Base-by-base conservation (phyloP, 139 green algal genomes). In the Haematococcus lacustris region DNA sequence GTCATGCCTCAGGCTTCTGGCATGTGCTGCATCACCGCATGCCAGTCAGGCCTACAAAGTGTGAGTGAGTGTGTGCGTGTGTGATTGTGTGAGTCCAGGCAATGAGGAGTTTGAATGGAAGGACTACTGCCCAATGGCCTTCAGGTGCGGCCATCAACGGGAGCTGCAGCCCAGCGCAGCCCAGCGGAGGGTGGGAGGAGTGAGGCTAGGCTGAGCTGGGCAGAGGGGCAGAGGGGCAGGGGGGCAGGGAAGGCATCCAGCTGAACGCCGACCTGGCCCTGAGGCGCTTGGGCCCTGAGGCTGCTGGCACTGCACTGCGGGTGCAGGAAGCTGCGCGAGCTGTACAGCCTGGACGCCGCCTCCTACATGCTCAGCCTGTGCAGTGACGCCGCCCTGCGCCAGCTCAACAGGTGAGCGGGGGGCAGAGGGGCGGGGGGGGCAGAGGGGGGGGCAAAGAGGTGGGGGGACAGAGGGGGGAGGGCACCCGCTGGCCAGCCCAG, bases 101-200 rank as follows among this genome's bases (percentile, higher is more conserved):
- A n/a, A 61, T 26, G 81, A 79, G 38, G 81, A 91, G 62, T 98
- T 98, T 76, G 88, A 88, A 68, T 98, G 92, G 91, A 97, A 97
- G 80, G 91, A 97, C 76, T 98, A 97, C 77, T 84, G 82, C 38
- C 92, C 94, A 0, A 70, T 74, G 65, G 88, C 89, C 9, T 98
- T 98, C 70, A 78, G 70, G 68, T 75, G 73, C 51, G 73, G 59
- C 3, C 21, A 59, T 43, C 64, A 53, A 53, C 21, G 6, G 33
- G 50, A 51, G 39, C 40, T 73, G 47, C 65, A 41, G 17, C 39
- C 25, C 25, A 38, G 17, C 9, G 9, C 57, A 65, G 9, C 6
- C 65, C 32, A n/a, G n/a, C n/a, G n/a, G n/a, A n/a, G n/a, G n/a
- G n/a, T n/a, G n/a, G n/a, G n/a, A n/a, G n/a, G n/a, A n/a, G n/a